Percentiles rank a stretch among this genome's conserved stretches.
phyloP scores from a whole-genome alignment of 352 stramenopile genomes.

The Elongisporangium anandrum region DNA sequence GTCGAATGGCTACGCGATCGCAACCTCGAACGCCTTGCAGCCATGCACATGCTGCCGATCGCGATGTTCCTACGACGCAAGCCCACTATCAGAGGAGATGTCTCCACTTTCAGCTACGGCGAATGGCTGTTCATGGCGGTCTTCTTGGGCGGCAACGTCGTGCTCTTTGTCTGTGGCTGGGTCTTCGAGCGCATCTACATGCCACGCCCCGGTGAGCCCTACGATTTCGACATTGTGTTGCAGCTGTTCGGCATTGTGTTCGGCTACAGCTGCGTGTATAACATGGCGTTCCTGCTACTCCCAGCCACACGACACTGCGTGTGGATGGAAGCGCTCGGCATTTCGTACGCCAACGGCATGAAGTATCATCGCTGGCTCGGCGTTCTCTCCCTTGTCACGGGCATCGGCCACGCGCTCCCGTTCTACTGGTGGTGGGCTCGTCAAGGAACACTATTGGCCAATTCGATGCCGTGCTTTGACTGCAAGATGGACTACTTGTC shows the following conservation, averaged over 20 bases:
- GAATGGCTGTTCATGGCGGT: slow-evolving; percentile 53
- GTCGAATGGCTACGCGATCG: slow-evolving; percentile 36
- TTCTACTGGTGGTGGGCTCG: slow-evolving; percentile 48
- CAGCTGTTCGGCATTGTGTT: slow-evolving; percentile 38
- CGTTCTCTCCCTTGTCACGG: slow-evolving; percentile 27
- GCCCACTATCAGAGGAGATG: slow-evolving; percentile 4
- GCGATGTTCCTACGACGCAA: slow-evolving; percentile 43
- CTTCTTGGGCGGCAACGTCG: slow-evolving; percentile 43
- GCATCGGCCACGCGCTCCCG: slow-evolving; percentile 28
- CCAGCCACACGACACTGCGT: slow-evolving; percentile 52
- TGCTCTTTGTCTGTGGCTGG: slow-evolving; percentile 51
- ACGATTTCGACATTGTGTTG: slow-evolving; percentile 42
- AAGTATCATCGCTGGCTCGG: slow-evolving; percentile 67
- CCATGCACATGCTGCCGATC: slow-evolving; percentile 25
- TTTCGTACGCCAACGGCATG: slow-evolving; percentile 56
- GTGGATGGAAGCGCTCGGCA: slow-evolving; percentile 62
- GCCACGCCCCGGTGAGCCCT: slow-evolving; percentile 17
- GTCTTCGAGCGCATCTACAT: slow-evolving; percentile 28
- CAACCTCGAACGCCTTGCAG: slow-evolving; percentile 35
- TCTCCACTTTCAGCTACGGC: slow-evolving; percentile 42
- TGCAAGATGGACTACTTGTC: slow-evolving; percentile 35
- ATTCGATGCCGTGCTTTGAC: slow-evolving; percentile 47
- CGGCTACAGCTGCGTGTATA: slow-evolving; percentile 52
- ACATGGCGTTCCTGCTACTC: slow-evolving; percentile 61
- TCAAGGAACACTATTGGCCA: slow-evolving; percentile 23